Percentiles rank a stretch among this genome's conserved stretches.
These are phyloP conservation scores for Esteya vermicola DNA, from an alignment of 2,329 filamentous ascomycete species.

Conservation along the genomic window DNA sequence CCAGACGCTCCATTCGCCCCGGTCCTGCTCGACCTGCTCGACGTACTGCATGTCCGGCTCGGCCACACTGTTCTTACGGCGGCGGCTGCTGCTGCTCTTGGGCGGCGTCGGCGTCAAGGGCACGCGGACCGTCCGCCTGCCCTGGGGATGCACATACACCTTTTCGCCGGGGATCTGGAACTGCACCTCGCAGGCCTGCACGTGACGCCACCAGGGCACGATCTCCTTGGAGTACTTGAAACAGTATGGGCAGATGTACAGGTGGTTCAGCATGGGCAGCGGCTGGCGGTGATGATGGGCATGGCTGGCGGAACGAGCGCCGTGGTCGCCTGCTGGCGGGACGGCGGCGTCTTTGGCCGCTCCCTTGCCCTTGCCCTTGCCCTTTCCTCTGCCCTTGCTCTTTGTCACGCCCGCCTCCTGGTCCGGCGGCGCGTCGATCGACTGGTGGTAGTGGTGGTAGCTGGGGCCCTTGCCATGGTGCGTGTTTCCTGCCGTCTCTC, in stretches of 20 bases:
- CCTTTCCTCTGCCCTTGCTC: too few species aligned
- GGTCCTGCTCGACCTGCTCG: constrained; percentile 34
- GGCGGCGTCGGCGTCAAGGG: constrained; percentile 18
- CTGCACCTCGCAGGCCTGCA: constrained; percentile 39
- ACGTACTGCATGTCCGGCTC: constrained; percentile 18
- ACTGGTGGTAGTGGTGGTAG: not conserved
- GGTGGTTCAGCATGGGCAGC: constrained; percentile 40
- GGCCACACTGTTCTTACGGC: constrained; percentile 4
- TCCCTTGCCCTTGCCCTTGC: constrained; percentile 1
- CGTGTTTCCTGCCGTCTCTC: constrained; percentile 25
- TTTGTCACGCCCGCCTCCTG: too few species aligned
- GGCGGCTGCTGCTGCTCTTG: constrained; percentile 22
- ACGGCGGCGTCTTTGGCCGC: constrained; percentile 9
- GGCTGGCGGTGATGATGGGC: constrained; percentile 19
- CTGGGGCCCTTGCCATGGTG: constrained; percentile 4
- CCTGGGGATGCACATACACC: constrained; percentile 53
- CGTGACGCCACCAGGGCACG: constrained; percentile 43
- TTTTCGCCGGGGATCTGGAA: constrained; percentile 48
- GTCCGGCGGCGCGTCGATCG: too few species aligned
- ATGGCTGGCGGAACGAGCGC: too few species aligned
- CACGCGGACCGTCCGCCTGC: constrained; percentile 24
- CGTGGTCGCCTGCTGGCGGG: constrained; percentile 14
- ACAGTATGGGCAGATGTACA: constrained; percentile 85
- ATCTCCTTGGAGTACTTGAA: constrained; percentile 75
- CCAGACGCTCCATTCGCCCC: constrained; percentile 74